Base-by-base conservation (phyloP, 208 protist species). In the Herpetomonas tarakana region DNA sequence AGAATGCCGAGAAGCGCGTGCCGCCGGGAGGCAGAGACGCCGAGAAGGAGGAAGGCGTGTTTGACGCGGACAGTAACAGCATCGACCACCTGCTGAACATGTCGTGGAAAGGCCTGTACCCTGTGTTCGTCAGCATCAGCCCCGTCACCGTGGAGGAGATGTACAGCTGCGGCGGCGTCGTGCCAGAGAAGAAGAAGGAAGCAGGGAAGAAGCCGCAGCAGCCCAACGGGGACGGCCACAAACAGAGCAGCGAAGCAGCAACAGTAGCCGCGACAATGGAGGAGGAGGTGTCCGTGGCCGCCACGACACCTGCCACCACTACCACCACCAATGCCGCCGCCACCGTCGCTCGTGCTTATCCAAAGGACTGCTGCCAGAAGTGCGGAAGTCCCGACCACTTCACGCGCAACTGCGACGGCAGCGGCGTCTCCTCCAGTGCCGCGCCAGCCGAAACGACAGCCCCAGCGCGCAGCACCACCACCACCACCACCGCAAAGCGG, bases 141-240 rank as follows among this genome's bases (percentile, higher is more conserved):
- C 78, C 83, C 0, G 52, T 91, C 18, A 51, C 62, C 0, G 65
- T 93, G 1, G 56, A 73, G 0, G 87, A 88, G 61, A 73, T 93
- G 27, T 86, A 81, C 69, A 38, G 6, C 14, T 71, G 65, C 26
- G 87, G 83, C 6, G 86, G 83, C 9, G 49, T 62, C 1, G 74
- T 93, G 9, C 83, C 81, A 38, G 51, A 68, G 57, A 38, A 30
- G 66, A 27, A 24, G 28, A 22, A 2, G 25, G 26, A 11, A 39
- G 50, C 12, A 9, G 28, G 16, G 61, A 71, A 44, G 46, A 52
- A 22, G 22, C 2, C 4, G 25, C 57, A 47, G 35, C 31, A 52
- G 30, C 24, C 29, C 44, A 25, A 46, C 29, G 47, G 4, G 21
- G 2, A 19, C 21, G 39, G n/a, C 38, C 16, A 45, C 7, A 3